These are phyloP conservation scores for Irpex lacteus DNA, from an alignment of 1,284 basidiomycete species.

Conservation along the genomic window DNA sequence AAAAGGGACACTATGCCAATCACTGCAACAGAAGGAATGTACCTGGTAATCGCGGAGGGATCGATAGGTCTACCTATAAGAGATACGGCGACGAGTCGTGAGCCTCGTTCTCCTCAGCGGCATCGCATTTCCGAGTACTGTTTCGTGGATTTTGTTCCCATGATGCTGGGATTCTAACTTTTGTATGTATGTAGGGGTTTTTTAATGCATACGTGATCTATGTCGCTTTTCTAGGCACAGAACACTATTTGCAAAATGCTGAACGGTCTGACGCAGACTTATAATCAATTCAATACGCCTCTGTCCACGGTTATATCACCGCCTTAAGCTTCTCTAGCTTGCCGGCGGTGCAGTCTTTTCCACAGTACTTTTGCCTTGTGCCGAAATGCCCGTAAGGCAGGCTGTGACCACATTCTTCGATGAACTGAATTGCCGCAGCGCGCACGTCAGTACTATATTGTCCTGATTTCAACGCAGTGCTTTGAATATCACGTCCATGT, in stretches of 20 bases:
- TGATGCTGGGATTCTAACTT: background rate
- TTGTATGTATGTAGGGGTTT: background rate
- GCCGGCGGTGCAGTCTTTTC: too few species aligned
- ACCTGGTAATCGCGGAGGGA: slow-evolving; percentile 76
- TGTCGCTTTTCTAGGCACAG: background rate
- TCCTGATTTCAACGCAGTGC: too few species aligned
- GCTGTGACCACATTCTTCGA: too few species aligned
- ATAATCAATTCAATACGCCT: too few species aligned
- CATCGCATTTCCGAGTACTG: background rate
- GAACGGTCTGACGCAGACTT: too few species aligned
- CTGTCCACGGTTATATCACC: too few species aligned
- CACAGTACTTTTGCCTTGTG: too few species aligned
- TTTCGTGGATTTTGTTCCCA: background rate
- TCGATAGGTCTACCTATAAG: slow-evolving; percentile 40
- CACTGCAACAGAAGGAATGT: slow-evolving; percentile 85
- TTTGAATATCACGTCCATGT: too few species aligned
- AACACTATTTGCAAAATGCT: background rate
- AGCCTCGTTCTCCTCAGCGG: background rate
- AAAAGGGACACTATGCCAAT: slow-evolving; percentile 95
- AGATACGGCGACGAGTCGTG: slow-evolving; percentile 31
- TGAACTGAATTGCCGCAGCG: too few species aligned
- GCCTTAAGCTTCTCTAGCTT: too few species aligned
- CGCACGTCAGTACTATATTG: too few species aligned
- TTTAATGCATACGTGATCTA: background rate
- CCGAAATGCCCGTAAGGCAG: too few species aligned